These are phyloP conservation scores for Aspergillus viridinutans DNA, from an alignment of 2,329 filamentous ascomycete species.

Conservation along the genomic window DNA sequence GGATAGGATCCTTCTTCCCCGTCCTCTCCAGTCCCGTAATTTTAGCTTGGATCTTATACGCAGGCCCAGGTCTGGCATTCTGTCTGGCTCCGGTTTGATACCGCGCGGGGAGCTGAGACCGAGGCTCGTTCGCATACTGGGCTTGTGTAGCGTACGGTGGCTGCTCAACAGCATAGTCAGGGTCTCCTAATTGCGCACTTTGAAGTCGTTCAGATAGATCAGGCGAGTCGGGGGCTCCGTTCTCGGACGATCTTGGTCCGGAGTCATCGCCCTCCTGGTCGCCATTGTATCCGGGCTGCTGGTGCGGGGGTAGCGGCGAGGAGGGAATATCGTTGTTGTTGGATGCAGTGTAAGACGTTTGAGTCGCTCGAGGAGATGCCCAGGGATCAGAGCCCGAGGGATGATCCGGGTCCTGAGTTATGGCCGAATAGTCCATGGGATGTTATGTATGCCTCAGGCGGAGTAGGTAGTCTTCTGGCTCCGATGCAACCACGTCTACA, in stretches of 20 bases:
- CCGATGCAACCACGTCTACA: slow-evolving; percentile 18
- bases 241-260: slow-evolving; percentile 10
- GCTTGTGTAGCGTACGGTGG: slow-evolving; percentile 35
- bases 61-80: slow-evolving; percentile 51
- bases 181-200: slow-evolving; percentile 36
- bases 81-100: slow-evolving; percentile 44
- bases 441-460: slow-evolving; percentile 10
- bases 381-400: slow-evolving; percentile 60
- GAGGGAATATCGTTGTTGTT: slow-evolving; percentile 37
- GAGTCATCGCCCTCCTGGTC: slow-evolving; percentile 19
- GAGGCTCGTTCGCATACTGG: slow-evolving; percentile 35
- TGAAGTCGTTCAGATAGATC: slow-evolving; percentile 42
- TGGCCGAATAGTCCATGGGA: slow-evolving; percentile 63
- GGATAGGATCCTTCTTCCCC: slow-evolving; percentile 89
- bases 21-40: slow-evolving; percentile 90
- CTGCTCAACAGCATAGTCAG: slow-evolving; percentile 36
- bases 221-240: slow-evolving; percentile 36
- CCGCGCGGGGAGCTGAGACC: slow-evolving; percentile 43
- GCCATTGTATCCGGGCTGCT: slow-evolving; percentile 30
- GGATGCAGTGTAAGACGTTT: slow-evolving; percentile 35
- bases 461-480: slow-evolving; percentile 4
- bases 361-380: slow-evolving; percentile 55
- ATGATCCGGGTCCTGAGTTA: slow-evolving; percentile 55
- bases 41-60: slow-evolving; percentile 87
- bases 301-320: slow-evolving; percentile 38